A percentile compares a stretch with the other conserved stretches of the same genome.
These are phyloP conservation scores for Colletotrichum chrysophilum DNA, from an alignment of 2,329 filamentous ascomycete species.

Conservation along the genomic window DNA sequence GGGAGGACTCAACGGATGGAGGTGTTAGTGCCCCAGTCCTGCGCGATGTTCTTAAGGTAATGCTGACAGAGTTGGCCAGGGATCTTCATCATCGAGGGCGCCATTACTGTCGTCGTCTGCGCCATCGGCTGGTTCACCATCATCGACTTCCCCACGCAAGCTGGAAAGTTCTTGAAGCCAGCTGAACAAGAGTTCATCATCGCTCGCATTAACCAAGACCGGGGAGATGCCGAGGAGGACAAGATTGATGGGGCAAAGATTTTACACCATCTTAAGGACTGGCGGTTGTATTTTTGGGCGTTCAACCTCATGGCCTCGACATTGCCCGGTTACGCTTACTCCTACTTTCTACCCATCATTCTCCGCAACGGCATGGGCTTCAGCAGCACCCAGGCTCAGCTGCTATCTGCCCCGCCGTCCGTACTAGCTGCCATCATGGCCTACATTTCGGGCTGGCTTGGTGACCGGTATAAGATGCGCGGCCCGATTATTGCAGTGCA, in stretches of 20 bases:
- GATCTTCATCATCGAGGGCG: constrained; percentile 24
- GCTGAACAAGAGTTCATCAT: constrained; percentile 31
- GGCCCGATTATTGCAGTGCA: constrained; percentile 23
- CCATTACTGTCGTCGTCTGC: constrained; percentile 32
- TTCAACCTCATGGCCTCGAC: constrained; percentile 36
- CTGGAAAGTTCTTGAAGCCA: constrained; percentile 26
- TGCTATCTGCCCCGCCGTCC: constrained; percentile 27
- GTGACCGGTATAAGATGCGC: constrained; percentile 26
- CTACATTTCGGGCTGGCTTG: constrained; percentile 21
- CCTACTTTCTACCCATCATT: constrained; percentile 41
- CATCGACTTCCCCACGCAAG: constrained; percentile 25
- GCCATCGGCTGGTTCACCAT: constrained; percentile 23
- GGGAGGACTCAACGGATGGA: constrained; percentile 11
- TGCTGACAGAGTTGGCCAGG: neutral
- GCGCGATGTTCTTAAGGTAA: neutral
- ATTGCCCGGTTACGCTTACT: constrained; percentile 35
- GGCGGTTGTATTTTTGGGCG: constrained; percentile 38
- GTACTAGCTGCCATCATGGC: constrained; percentile 24
- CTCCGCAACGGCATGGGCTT: constrained; percentile 38
- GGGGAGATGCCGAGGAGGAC: constrained; percentile 27
- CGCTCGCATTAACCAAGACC: constrained; percentile 33
- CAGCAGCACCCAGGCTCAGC: constrained; percentile 31
- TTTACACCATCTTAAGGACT: constrained; percentile 34
- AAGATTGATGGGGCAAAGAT: constrained; percentile 27
- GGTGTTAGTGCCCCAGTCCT: constrained; percentile 8